Evolutionary conservation across 2,329 filamentous ascomycete species (phyloP), one percentile per base, ranked within the genome.

Genomic region (Botrytis fragariae): DNA sequence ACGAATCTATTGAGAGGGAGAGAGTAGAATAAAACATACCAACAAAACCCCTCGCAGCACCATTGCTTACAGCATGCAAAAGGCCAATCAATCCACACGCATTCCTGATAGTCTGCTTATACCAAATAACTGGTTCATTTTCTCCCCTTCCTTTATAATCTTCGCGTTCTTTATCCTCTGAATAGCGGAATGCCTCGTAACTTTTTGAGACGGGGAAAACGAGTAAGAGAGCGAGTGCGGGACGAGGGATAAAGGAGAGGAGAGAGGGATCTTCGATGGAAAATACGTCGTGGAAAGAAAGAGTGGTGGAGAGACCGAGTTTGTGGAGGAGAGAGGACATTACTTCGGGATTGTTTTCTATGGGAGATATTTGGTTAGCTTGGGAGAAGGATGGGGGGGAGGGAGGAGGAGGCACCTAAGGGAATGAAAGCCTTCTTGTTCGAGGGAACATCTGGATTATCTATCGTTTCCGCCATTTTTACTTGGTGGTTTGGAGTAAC

Each of bases 51-150:
- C 77, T 88, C 3, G 93, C 91, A 2, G 87, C 86, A 0, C 95
- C 95, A 82, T 98, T 99, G 68, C 87, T 88, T 0, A 93, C 89
- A 39, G 92, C 92, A 81, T 99, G 96, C 69, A 98, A 82, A 44
- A 99, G 84, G 0, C 93, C 95, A 85, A 98, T 97, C 67, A 98
- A 84, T 0, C 96, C 96, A 82, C 96, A 99, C 0, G 96, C 94
- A 82, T 98, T 98, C 76, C 93, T 89, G 79, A 98, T 98, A 0
- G 95, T 98, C 84, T 98, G 96, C 78, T 90, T 93, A 86, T 95
- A 98, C 96, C 96, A 99, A 5, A 97, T 80, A 0, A 98, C 93
- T 8, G 93, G 91, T 80, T 98, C 93, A 0, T 79, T 80, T 0
- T 87, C 83, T 1, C 94, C 94, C 29, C 85, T 86, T 61, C 91